phyloP scores from a whole-genome alignment of 306 rosid species.

The Medicago truncatula region DNA sequence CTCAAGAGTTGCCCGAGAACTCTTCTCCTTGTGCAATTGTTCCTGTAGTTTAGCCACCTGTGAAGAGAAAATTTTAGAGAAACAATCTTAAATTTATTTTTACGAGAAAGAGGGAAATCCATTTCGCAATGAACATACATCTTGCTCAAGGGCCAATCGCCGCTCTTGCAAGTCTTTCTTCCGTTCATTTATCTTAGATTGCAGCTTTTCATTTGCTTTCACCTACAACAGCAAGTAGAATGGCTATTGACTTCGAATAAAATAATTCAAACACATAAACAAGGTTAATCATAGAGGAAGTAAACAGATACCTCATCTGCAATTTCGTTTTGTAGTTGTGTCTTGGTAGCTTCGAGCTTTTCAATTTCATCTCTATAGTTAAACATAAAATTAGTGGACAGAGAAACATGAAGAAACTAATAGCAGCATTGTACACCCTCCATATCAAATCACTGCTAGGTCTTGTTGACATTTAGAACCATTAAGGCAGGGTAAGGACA shows the following conservation, averaged over 20 bases:
- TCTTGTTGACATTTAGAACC: conserved; percentile 27
- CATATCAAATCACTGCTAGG: conserved; percentile 25
- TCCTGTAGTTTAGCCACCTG: conserved; percentile 81
- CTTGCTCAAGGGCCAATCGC: conserved; percentile 82
- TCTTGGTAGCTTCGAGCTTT: conserved; percentile 65
- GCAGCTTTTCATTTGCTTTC: conserved; percentile 63
- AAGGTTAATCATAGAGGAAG: conserved; percentile 37
- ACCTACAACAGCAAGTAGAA: conserved; percentile 53
- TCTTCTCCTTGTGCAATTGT: conserved; percentile 73
- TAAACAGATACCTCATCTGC: conserved; percentile 60
- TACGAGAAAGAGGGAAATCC: conserved; percentile 27
- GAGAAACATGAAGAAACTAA: conserved; percentile 45
- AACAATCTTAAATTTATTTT: conserved; percentile 30
- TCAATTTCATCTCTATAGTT: conserved; percentile 66
- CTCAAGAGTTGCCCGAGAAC: conserved; percentile 65
- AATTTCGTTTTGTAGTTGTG: conserved; percentile 67
- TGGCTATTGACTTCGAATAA: conserved; percentile 40
- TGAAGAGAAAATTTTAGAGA: conserved; percentile 19
- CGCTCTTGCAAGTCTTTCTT: conserved; percentile 70
- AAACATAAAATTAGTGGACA: conserved; percentile 43
- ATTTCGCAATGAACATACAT: conserved; percentile 57
- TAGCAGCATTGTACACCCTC: conserved; percentile 5
- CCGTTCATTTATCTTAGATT: conserved; percentile 53
- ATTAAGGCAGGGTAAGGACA: not conserved
- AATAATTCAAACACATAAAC: conserved; percentile 27